phyloP scores from a whole-genome alignment of 106 monocot species.

The Acorus gramineus region DNA sequence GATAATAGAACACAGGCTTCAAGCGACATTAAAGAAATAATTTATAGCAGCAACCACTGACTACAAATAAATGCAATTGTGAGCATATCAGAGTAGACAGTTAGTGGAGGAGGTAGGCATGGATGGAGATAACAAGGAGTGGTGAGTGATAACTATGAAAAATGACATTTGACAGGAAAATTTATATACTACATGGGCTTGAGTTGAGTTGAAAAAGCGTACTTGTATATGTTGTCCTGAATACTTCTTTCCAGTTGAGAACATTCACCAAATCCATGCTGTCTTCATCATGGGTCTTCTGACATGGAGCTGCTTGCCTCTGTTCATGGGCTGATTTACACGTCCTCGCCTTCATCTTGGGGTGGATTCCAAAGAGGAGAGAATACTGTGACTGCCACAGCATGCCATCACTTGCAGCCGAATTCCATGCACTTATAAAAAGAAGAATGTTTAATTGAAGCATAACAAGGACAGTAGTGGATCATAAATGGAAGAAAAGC shows the following conservation, averaged over 20 bases:
- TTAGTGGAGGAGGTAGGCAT: too few species aligned
- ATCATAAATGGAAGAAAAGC: neutral
- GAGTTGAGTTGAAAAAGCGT: neutral
- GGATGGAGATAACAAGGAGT: too few species aligned
- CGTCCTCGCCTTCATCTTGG: neutral
- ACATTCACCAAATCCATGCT: neutral
- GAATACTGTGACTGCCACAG: slow-evolving; percentile 49
- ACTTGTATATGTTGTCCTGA: slow-evolving; percentile 43
- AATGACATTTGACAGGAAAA: too few species aligned
- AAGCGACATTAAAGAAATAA: too few species aligned
- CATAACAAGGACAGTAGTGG: neutral
- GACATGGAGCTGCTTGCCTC: neutral
- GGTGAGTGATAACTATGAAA: too few species aligned
- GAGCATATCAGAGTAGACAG: too few species aligned
- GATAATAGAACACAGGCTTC: too few species aligned
- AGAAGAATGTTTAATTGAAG: slow-evolving; percentile 8
- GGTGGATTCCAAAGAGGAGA: slow-evolving; percentile 30
- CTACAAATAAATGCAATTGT: too few species aligned
- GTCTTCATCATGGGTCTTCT: neutral
- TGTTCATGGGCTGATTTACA: neutral
- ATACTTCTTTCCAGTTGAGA: slow-evolving; percentile 31
- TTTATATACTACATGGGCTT: neutral
- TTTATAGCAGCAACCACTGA: too few species aligned
- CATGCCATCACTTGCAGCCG: slow-evolving; percentile 42
- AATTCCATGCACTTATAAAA: slow-evolving; percentile 56